Evolutionary conservation across 805 yeast species (phyloP).

Genomic region (Ogataea pignaliae): DNA sequence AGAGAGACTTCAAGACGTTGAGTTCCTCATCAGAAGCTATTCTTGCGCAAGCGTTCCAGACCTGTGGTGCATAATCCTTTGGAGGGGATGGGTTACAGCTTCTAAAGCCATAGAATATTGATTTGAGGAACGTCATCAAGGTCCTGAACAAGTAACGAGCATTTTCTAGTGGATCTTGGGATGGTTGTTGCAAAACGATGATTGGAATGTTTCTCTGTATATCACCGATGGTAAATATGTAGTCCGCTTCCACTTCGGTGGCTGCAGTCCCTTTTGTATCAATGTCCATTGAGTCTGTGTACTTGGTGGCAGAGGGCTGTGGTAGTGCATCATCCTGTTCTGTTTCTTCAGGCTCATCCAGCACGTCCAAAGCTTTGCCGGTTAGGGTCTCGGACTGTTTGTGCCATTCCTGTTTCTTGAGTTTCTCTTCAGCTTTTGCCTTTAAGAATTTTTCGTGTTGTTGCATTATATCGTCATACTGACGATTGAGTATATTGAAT

Average conservation of each 20-base stretch:
- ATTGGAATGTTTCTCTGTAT: conserved; percentile 54
- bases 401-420: conserved; percentile 35
- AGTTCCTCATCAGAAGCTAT: conserved; percentile 83
- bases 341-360: conserved; percentile 7
- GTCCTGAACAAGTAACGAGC: conserved; percentile 86
- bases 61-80: conserved; percentile 43
- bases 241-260: conserved; percentile 1
- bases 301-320: background rate
- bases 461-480: conserved; percentile 59
- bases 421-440: conserved; percentile 38
- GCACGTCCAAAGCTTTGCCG: conserved; percentile 19
- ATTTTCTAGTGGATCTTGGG: conserved; percentile 74
- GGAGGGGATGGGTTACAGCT: conserved; percentile 84
- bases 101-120: conserved; percentile 84
- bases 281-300: conserved; percentile 12
- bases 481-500: conserved; percentile 68
- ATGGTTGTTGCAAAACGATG: conserved; percentile 44
- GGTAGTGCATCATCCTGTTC: background rate
- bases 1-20: conserved; percentile 65
- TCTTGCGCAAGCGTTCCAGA: conserved; percentile 85
- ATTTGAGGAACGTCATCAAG: conserved; percentile 82
- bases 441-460: conserved; percentile 53
- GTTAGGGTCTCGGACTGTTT: conserved; percentile 35
- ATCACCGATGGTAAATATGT: conserved; percentile 38
- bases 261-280: conserved; percentile 7